Base-by-base conservation (phyloP, 352 stramenopile species). In the Globisporangium cylindrosporum region DNA sequence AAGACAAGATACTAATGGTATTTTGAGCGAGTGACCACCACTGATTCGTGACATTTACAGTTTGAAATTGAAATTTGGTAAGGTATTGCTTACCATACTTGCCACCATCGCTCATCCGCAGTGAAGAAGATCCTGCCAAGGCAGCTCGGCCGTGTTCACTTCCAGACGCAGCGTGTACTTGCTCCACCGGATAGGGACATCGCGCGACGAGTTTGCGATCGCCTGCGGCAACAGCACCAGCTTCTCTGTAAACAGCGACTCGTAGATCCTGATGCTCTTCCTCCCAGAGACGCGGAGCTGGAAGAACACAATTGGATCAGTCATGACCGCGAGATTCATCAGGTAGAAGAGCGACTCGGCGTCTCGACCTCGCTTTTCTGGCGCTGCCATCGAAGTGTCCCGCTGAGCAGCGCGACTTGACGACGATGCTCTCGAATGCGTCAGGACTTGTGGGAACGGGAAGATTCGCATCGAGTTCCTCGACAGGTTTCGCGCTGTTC, bases 251-350 rank as follows among this genome's bases (percentile, higher is more conserved):
- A 18, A 27, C n/a, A 25, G 22, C 10, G 63, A 68, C n/a, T 54
- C 18, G 29, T 57, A 57, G 14, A 61, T 36, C 22, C 54, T 22
- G 53, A 68, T 57, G 24, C 15, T 43, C n/a, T 29, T n/a, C n/a
- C 36, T 27, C 14, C 51, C 53, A 53, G 27, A 56, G 9, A 51
- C 36, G 32, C 41, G 43, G 5, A 67, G n/a, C 10, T 34, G 46
- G 14, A 53, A 20, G n/a, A 67, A 69, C 27, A 32, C 55, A 7
- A 75, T 25, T 5, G 66, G 66, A n/a, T 62, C 55, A 0, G 66
- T 67, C 59, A 71, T 59, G 57, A 57, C 49, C 1, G 59, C 29
- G 3, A 71, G 8, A n/a, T 71, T 67, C 59, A 62, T 71, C 48
- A 71, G 41, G 48, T 49, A 61, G 10, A 71, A 22, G 15, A 66